phyloP scores from a whole-genome alignment of 306 rosid genomes.

The Dryas octopetala region DNA sequence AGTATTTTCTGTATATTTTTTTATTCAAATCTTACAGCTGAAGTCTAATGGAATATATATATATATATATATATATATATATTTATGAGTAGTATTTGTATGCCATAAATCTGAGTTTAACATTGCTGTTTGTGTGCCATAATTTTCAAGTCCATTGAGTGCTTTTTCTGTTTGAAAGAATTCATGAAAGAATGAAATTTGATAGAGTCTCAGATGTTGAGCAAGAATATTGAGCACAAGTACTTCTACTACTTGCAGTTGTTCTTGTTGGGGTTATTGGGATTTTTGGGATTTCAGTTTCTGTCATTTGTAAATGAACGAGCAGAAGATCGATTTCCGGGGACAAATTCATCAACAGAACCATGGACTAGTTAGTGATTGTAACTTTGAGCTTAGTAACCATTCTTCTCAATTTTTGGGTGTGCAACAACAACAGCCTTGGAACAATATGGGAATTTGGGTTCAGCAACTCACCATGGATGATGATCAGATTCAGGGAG shows the following conservation, averaged over 20 bases:
- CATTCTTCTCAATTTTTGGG: slow-evolving; percentile 41
- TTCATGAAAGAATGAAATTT: slow-evolving; percentile 8
- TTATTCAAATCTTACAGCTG: slow-evolving; percentile 48
- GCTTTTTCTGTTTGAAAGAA: background rate
- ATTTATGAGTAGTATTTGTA: no score
- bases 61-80: slow-evolving; percentile 1
- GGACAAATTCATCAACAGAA: slow-evolving; percentile 38
- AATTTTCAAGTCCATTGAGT: slow-evolving; percentile 16
- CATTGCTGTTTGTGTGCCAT: slow-evolving; percentile 21
- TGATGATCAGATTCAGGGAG: slow-evolving; percentile 16
- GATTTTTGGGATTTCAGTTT: background rate
- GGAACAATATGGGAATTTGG: slow-evolving; percentile 43
- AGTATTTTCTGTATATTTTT: slow-evolving; percentile 33
- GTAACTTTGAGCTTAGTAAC: slow-evolving; percentile 30
- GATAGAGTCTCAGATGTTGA: slow-evolving; percentile 21
- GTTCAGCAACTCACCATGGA: slow-evolving; percentile 40
- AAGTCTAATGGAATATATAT: slow-evolving; percentile 48
- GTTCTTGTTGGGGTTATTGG: background rate
- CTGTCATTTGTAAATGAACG: slow-evolving; percentile 47
- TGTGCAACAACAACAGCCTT: slow-evolving; percentile 41
- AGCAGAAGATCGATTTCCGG: slow-evolving; percentile 42
- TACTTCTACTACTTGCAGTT: background rate
- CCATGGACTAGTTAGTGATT: slow-evolving; percentile 42
- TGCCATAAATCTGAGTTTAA: background rate
- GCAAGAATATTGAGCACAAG: slow-evolving; percentile 19